Percentiles rank a stretch among this genome's conserved stretches.
These are phyloP conservation scores for Trichophyton mentagrophytes DNA, from an alignment of 2,329 filamentous ascomycete genomes.

Conservation along the genomic window DNA sequence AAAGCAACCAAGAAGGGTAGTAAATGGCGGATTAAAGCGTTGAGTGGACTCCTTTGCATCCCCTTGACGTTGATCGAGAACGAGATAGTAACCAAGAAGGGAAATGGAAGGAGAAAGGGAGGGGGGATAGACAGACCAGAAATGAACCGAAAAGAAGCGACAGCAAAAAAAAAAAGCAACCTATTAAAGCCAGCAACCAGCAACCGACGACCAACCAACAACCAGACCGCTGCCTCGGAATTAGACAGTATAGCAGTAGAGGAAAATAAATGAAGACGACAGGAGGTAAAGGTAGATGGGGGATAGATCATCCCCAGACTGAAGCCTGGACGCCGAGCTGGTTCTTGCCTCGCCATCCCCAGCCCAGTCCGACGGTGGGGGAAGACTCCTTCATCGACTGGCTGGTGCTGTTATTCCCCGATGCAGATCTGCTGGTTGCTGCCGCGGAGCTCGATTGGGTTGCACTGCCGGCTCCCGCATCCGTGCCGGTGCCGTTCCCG, in stretches of 20 bases:
- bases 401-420: constrained; percentile 22
- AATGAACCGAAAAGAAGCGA: background rate
- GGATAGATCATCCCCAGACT: constrained; percentile 63
- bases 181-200: background rate
- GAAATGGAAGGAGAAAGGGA: background rate
- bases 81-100: background rate
- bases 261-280: background rate
- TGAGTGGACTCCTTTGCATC: background rate
- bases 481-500: constrained; percentile 15
- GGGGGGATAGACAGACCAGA: background rate
- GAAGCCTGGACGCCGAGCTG: constrained; percentile 77
- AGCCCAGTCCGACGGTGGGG: constrained; percentile 43
- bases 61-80: background rate
- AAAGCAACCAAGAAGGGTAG: background rate
- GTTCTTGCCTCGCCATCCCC: constrained; percentile 68
- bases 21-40: background rate
- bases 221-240: no score
- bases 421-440: constrained; percentile 46
- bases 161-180: background rate
- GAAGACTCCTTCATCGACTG: constrained; percentile 31
- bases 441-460: constrained; percentile 46
- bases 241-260: background rate
- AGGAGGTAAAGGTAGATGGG: no score
- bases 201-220: no score
- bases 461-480: constrained; percentile 20